Evolutionary conservation across 1,284 basidiomycete genomes (phyloP).

Genomic region (Trametes pubescens): DNA sequence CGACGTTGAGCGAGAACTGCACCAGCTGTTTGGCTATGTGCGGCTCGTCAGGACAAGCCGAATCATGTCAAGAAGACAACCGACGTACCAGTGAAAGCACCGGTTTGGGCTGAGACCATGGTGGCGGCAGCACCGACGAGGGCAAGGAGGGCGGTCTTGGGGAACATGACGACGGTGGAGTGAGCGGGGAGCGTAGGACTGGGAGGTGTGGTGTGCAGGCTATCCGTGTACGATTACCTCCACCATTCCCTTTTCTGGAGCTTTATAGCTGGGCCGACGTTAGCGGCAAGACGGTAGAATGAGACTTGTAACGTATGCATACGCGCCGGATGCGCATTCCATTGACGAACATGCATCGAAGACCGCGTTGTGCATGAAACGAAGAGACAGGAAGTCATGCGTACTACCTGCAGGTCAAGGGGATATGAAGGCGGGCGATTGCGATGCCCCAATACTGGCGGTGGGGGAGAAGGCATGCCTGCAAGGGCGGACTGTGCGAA

Average conservation of each 20-base stretch:
- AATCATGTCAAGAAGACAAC: neutral
- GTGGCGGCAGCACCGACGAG: neutral
- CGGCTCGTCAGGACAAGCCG: neutral
- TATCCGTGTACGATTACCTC: neutral
- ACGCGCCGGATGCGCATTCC: neutral
- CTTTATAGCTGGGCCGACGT: neutral
- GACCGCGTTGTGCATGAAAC: neutral
- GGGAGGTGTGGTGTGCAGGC: neutral
- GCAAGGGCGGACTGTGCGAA: too few relatives aligned
- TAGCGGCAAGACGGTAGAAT: neutral
- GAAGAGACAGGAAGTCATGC: neutral
- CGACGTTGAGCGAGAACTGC: slow-evolving; percentile 63
- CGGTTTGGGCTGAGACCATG: neutral
- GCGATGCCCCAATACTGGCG: too few relatives aligned
- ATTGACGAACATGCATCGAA: neutral
- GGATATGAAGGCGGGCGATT: neutral
- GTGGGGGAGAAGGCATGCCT: too few relatives aligned
- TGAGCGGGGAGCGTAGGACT: neutral
- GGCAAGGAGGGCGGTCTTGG: slow-evolving; percentile 6
- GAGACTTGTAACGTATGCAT: neutral
- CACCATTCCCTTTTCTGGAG: neutral
- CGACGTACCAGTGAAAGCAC: neutral
- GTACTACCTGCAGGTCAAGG: neutral
- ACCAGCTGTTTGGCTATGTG: slow-evolving; percentile 48
- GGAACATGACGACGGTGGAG: slow-evolving; percentile 3